Evolutionary conservation across 2,329 filamentous ascomycete species (phyloP), one percentile per base, ranked within the genome.

Genomic region (Hymenoscyphus fraxineus): DNA sequence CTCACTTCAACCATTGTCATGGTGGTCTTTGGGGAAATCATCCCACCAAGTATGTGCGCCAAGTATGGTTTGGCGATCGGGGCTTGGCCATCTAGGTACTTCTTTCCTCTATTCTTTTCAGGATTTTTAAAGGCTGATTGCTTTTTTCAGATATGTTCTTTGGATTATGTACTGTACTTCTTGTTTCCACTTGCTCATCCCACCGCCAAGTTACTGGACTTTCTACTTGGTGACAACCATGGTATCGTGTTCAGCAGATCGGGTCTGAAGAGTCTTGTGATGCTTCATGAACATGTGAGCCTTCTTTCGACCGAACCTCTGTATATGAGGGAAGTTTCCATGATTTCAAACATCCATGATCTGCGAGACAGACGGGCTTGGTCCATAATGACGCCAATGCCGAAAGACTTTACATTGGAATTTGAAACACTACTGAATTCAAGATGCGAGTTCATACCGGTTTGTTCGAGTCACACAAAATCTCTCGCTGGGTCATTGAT

Each of bases 201-300:
- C 2, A 94, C 92, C 3, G 94, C 94, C 19, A 96, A 97, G 77
- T 98, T 98, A 16, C 89, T 98, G 72, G 94, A 98, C 78, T 91
- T 86, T 79, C 84, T 97, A 5, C 86, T 98, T 4, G 94, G 94
- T 65, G 89, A 95, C 77, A 93, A 97, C 72, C 93, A 98, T 75
- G 93, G 93, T 58, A 97, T 92, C 1, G 88, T 93, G 38, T 98
- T 97, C 86, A 97, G 97, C 79, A 97, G 97, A 81, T 93, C 92
- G 66, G 94, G 94, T 0, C 80, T 98, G 71, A 98, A 98, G 81
- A 97, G 93, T 0, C 82, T 98, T 16, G 93, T 98, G 39, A 96
- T 92, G 0, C 83, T 98, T 9, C 94, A 98, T 80, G 64, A 70
- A 59, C 57, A 59, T 10, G 59, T 67, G 1, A 58, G 59, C 9